Evolutionary conservation across 2,329 filamentous ascomycete genomes (phyloP).

Genomic region (Aureobasidium pullulans): DNA sequence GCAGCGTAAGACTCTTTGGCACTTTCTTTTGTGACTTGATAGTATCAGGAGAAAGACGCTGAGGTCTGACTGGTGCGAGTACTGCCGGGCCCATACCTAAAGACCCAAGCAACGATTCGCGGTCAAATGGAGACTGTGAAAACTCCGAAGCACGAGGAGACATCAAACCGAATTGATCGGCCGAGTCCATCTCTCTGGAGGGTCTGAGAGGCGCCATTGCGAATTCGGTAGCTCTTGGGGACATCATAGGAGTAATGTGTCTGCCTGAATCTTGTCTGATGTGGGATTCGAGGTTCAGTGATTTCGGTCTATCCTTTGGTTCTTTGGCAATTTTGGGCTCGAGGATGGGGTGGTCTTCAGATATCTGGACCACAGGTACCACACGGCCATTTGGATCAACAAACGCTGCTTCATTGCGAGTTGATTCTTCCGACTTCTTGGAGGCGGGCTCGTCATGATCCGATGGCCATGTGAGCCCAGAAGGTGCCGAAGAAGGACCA

Average conservation of each 20-base stretch:
- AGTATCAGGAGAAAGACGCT: conserved; percentile 5
- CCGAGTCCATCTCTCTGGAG: conserved; percentile 25
- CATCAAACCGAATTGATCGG: conserved; percentile 31
- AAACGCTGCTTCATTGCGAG: conserved; percentile 49
- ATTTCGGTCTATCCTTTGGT: conserved; percentile 15
- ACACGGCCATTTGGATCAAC: conserved; percentile 29
- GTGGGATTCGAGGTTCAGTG: conserved; percentile 12
- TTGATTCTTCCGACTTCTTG: conserved; percentile 28
- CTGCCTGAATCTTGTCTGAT: conserved; percentile 13
- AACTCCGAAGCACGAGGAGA: conserved; percentile 37
- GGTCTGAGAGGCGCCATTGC: conserved; percentile 29
- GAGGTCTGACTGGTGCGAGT: background rate
- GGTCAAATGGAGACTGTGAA: conserved; percentile 26
- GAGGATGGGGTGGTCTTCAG: conserved; percentile 13
- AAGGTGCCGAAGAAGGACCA: conserved; percentile 61
- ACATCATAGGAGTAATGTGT: conserved; percentile 20
- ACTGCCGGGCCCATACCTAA: conserved; percentile 29
- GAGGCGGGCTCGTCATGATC: conserved; percentile 15
- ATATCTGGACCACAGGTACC: conserved; percentile 25
- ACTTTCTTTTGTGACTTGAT: background rate
- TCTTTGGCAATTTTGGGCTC: background rate
- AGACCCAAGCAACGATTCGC: conserved; percentile 27
- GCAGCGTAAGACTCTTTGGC: conserved; percentile 14
- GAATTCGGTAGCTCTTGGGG: conserved; percentile 34
- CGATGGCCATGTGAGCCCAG: conserved; percentile 52